Evolutionary conservation across 495 filamentous ascomycete species (phyloP).

Genomic region (Aspergillus incahuasiensis): DNA sequence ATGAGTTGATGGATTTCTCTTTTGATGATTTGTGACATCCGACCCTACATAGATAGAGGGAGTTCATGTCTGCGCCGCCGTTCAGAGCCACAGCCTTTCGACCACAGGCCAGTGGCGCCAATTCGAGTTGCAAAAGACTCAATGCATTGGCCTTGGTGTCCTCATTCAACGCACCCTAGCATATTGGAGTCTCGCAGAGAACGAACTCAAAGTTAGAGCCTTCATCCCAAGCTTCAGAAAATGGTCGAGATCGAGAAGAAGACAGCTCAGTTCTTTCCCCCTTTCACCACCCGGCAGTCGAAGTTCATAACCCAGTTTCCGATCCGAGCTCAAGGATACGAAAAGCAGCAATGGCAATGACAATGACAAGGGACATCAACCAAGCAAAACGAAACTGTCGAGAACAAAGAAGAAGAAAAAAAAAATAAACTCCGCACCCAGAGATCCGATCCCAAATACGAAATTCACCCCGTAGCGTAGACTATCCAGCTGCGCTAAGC

Average conservation of each 20-base stretch:
- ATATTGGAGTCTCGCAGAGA: not conserved
- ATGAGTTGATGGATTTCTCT: not conserved
- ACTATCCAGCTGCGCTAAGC: not conserved
- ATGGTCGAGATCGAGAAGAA: too few relatives aligned
- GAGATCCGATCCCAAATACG: conserved; percentile 6
- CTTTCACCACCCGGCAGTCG: not conserved
- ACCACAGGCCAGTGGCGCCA: not conserved
- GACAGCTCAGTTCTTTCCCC: not conserved
- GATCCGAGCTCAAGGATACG: not conserved
- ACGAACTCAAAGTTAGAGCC: not conserved
- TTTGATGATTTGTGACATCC: not conserved
- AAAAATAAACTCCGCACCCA: conserved; percentile 9
- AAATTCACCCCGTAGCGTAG: not conserved
- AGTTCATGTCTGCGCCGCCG: not conserved
- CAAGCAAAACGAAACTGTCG: not conserved
- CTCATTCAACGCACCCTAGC: not conserved
- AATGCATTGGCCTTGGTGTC: not conserved
- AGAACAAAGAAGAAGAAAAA: not conserved
- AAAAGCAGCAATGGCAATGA: too few relatives aligned
- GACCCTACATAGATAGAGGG: not conserved
- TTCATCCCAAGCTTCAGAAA: not conserved
- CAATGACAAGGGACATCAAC: not conserved
- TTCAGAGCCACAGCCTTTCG: not conserved
- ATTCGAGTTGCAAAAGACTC: not conserved
- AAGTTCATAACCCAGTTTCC: not conserved